phyloP scores from a whole-genome alignment of 177 flowering plant species.

The Telopea speciosissima region DNA sequence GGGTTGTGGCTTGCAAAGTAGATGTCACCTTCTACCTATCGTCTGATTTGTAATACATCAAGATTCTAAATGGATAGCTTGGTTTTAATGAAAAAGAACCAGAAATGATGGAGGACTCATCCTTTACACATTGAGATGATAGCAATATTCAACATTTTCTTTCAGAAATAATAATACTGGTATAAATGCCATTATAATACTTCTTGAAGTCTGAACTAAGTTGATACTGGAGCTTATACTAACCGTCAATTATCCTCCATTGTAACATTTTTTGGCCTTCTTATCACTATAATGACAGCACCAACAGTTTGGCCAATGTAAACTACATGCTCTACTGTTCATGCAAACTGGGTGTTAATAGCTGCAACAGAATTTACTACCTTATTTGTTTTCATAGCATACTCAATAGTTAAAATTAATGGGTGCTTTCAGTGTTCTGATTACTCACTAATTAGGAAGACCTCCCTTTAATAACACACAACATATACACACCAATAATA shows the following conservation, averaged over 20 bases:
- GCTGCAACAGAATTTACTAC: neutral
- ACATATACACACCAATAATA: neutral
- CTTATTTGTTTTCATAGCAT: neutral
- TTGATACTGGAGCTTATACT: neutral
- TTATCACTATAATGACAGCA: neutral
- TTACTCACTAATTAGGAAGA: constrained; percentile 2
- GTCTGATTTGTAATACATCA: too few species aligned
- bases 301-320: neutral
- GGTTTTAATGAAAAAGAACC: too few species aligned
- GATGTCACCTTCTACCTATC: too few species aligned
- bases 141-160: too few species aligned
- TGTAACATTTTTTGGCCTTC: too few species aligned
- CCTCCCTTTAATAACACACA: constrained; percentile 22
- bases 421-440: constrained; percentile 26
- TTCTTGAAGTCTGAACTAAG: neutral
- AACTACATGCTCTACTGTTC: neutral
- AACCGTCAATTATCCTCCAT: neutral
- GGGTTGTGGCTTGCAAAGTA: too few species aligned
- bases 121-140: too few species aligned
- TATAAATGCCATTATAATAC: too few species aligned
- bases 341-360: neutral
- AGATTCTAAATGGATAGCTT: too few species aligned
- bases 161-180: too few species aligned
- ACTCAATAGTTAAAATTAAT: neutral
- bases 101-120: too few species aligned